phyloP scores from a whole-genome alignment of 257 asterid genomes.

The Primulina eburnea region DNA sequence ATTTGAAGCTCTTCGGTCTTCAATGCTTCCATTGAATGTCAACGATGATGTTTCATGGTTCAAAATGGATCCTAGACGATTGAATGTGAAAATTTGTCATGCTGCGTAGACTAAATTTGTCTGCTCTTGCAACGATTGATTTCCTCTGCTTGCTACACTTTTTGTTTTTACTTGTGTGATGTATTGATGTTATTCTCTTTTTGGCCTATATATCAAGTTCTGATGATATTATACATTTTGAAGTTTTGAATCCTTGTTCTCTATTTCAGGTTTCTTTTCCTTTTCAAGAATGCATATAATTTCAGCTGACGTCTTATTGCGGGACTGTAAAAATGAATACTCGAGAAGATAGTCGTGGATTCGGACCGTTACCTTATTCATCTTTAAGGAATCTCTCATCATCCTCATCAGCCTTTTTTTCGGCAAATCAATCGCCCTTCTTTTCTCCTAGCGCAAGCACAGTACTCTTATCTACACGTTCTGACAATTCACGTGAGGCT shows the following conservation, averaged over 20 bases:
- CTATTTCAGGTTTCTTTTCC: conserved; percentile 31
- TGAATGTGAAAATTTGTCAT: not conserved
- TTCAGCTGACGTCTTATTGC: conserved; percentile 34
- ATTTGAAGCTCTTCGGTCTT: conserved; percentile 25
- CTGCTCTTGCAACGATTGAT: not conserved
- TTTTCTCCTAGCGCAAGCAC: conserved; percentile 65
- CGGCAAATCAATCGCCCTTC: conserved; percentile 93
- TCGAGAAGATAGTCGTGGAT: conserved; percentile 54
- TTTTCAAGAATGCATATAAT: conserved; percentile 37
- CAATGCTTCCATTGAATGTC: conserved; percentile 16
- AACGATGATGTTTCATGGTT: conserved; percentile 16
- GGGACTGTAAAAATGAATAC: conserved; percentile 53
- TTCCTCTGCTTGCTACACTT: not conserved
- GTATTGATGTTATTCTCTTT: not conserved
- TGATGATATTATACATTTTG: conserved; percentile 2
- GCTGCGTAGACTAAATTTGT: not conserved
- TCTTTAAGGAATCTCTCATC: conserved; percentile 81
- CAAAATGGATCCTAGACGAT: conserved; percentile 21
- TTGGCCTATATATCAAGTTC: conserved; percentile 18
- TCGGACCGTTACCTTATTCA: conserved; percentile 46
- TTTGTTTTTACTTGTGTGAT: not conserved
- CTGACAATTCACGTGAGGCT: conserved; percentile 28
- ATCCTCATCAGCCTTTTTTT: conserved; percentile 84
- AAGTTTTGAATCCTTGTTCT: conserved; percentile 22
- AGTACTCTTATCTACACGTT: conserved; percentile 30